Base-by-base conservation (phyloP, 148 eudicot genomes). In the Oxyria digyna region DNA sequence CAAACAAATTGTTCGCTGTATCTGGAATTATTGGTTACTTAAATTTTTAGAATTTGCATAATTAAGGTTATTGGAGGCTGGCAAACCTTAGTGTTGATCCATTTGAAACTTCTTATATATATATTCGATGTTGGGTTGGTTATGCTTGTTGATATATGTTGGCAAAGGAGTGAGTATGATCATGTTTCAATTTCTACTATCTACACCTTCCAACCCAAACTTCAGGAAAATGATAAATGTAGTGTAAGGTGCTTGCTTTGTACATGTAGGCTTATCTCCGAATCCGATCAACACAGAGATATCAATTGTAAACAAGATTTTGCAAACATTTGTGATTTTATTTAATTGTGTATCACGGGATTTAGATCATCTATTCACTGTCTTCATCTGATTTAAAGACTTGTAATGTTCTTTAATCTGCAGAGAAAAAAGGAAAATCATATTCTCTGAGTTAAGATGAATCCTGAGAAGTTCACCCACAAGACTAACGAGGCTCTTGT, bases 381-480 rank as follows among this genome's bases (percentile, higher is more conserved):
- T 45, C 20, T 45, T 4, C 18, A 45, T 17, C 52, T 4, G 20
- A 46, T 17, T n/a, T n/a, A 4, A 20, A 46, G 38, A 29, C 4
- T 27, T n/a, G 31, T 54, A 1, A 54, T 8, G 24, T 54, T 54
- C 24, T 24, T 17, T 10, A 13, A 31, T 37, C 33, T 18, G 24
- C 69, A 66, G 46, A 46, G 14, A 21, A 38, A 38, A 42, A 46
- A 18, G 3, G 20, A 12, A 6, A 4, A 59, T 0, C 3, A 3
- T 14, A n/a, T n/a, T n/a, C 5, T 31, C 18, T 59, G 38, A 59
- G 37, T 31, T 5, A 20, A 41, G 10, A 91, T 91, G 97, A 86
- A 91, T 88, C 88, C 92, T 5, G 90, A 84, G 21, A 88, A 87
- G 64, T 91, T 91, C 45, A 88, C 89, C 32, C 87, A 82, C 89